Conservation (phyloP, 306 rosid species). For the Fragaria ananassa region DNA sequence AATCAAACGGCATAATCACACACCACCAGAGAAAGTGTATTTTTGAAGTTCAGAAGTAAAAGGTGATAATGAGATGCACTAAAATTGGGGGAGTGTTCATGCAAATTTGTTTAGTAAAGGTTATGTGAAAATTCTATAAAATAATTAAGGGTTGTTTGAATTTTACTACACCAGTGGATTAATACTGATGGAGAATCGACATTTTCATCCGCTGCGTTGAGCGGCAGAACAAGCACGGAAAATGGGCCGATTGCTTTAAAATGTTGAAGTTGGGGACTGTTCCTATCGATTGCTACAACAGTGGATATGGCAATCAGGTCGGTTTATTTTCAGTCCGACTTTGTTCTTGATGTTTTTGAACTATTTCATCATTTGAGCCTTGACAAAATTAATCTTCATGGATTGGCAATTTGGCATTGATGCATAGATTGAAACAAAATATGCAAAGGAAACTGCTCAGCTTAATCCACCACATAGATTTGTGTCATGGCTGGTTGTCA, state of each 20-base stretch:
- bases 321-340: conserved; percentile 7
- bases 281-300: conserved; percentile 65
- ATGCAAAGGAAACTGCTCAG: conserved; percentile 55
- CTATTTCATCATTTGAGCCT: background rate
- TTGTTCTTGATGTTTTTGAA: background rate
- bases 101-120: background rate
- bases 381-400: background rate
- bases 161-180: too few species aligned
- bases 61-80: too few species aligned
- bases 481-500: conserved; percentile 72
- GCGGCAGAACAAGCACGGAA: conserved; percentile 29
- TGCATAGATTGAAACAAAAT: conserved; percentile 54
- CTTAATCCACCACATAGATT: conserved; percentile 68
- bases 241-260: conserved; percentile 68
- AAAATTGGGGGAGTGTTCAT: background rate
- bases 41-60: too few species aligned
- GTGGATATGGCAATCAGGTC: conserved; percentile 63
- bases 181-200: conserved; percentile 37
- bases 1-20: conserved; percentile 23
- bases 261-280: conserved; percentile 44
- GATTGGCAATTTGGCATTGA: background rate
- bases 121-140: background rate
- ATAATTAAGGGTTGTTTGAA: background rate
- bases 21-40: too few species aligned
- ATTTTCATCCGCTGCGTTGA: conserved; percentile 77